Evolutionary conservation across 306 rosid species (phyloP).

Genomic region (Datisca glomerata): DNA sequence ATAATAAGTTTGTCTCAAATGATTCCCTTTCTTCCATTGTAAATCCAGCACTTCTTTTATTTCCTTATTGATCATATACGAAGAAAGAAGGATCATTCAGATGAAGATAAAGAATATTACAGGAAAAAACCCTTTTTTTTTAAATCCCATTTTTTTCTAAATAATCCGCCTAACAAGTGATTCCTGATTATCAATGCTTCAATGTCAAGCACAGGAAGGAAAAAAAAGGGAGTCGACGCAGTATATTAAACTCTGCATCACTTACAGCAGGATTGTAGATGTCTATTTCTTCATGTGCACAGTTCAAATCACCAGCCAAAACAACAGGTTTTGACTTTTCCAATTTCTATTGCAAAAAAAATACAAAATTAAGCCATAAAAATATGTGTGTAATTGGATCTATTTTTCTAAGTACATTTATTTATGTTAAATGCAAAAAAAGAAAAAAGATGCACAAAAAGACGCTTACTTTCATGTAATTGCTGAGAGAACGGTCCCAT

Average conservation of each 20-base stretch:
- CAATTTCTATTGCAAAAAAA: constrained; percentile 53
- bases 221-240: too few relatives aligned
- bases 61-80: constrained; percentile 64
- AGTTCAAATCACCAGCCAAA: constrained; percentile 91
- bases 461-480: constrained; percentile 58
- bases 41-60: constrained; percentile 88
- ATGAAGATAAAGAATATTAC: too few relatives aligned
- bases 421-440: too few relatives aligned
- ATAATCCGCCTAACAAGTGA: too few relatives aligned
- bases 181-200: too few relatives aligned
- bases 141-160: too few relatives aligned
- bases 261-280: constrained; percentile 86
- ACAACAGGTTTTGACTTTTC: constrained; percentile 85
- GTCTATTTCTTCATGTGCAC: constrained; percentile 97
- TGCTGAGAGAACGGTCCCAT: constrained; percentile 88
- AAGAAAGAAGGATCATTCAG: too few relatives aligned
- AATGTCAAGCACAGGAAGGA: too few relatives aligned
- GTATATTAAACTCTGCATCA: constrained; percentile 6
- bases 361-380: too few relatives aligned
- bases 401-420: too few relatives aligned
- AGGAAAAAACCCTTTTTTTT: too few relatives aligned
- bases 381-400: too few relatives aligned
- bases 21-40: constrained; percentile 85
- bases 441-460: constrained; percentile 5
- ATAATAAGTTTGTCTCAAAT: constrained; percentile 60